Conservation (phyloP, 2,329 filamentous ascomycete genomes). For the Pestalotiopsis sp. region DNA sequence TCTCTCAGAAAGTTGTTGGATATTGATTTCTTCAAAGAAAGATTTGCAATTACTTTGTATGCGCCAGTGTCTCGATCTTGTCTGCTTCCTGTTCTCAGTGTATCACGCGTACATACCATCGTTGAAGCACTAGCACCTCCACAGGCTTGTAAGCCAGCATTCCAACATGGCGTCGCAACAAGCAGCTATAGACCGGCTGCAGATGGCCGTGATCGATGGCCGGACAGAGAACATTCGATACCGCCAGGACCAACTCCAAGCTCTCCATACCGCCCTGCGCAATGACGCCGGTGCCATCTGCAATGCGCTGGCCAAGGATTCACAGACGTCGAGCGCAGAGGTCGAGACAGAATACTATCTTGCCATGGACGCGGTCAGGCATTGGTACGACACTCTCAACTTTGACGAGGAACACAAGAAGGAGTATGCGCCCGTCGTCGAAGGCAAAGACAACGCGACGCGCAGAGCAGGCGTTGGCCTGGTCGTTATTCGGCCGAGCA, state of each 20-base stretch:
- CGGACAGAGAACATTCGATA: slow-evolving; percentile 38
- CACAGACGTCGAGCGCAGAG: slow-evolving; percentile 32
- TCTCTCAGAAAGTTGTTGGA: not conserved
- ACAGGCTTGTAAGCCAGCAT: not conserved
- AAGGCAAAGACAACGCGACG: slow-evolving; percentile 23
- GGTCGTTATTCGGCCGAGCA: slow-evolving; percentile 33
- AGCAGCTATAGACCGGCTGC: slow-evolving; percentile 29
- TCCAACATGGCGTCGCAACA: slow-evolving; percentile 16
- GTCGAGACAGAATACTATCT: slow-evolving; percentile 34
- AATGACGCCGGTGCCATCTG: slow-evolving; percentile 29
- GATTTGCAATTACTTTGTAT: not conserved
- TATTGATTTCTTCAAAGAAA: not conserved
- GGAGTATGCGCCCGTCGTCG: slow-evolving; percentile 31
- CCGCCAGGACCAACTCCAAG: slow-evolving; percentile 39
- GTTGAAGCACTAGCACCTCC: not conserved
- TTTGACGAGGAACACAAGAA: slow-evolving; percentile 26
- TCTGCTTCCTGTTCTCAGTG: not conserved
- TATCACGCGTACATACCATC: not conserved
- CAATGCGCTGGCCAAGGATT: slow-evolving; percentile 33
- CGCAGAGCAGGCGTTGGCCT: slow-evolving; percentile 28
- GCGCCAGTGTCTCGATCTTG: not conserved
- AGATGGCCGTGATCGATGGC: slow-evolving; percentile 38
- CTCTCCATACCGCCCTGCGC: slow-evolving; percentile 35
- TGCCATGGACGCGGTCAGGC: slow-evolving; percentile 30
- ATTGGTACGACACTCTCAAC: slow-evolving; percentile 31